phyloP scores from a whole-genome alignment of 306 rosid species.

The Glycyrrhiza uralensis region DNA sequence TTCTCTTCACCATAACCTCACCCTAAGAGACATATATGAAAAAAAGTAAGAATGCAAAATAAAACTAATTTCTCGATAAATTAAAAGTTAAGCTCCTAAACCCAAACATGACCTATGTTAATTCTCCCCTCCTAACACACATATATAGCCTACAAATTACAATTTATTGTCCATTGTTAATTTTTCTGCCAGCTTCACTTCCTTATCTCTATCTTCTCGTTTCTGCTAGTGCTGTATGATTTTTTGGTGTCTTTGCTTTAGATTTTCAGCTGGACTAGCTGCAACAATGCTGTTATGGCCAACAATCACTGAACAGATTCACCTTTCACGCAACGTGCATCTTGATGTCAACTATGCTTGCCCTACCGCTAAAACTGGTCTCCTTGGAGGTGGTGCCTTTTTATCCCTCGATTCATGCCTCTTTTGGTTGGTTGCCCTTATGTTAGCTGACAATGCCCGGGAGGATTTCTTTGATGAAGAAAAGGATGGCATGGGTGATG shows the following conservation, averaged over 20 bases:
- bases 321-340: conserved; percentile 20
- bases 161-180: not conserved
- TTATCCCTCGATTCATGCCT: conserved; percentile 82
- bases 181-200: not conserved
- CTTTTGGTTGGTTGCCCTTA: conserved; percentile 85
- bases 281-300: conserved; percentile 35
- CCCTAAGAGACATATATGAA: too few relatives aligned
- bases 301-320: conserved; percentile 35
- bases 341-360: conserved; percentile 21
- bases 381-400: conserved; percentile 90
- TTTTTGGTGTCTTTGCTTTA: conserved; percentile 9
- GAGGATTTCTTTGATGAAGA: conserved; percentile 80
- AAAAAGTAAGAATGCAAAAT: too few relatives aligned
- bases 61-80: too few relatives aligned
- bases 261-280: conserved; percentile 60
- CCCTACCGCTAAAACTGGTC: conserved; percentile 59
- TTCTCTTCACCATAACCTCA: too few relatives aligned
- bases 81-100: too few relatives aligned
- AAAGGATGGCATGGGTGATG: conserved; percentile 23
- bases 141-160: not conserved
- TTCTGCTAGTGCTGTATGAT: not conserved
- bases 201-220: not conserved
- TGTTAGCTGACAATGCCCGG: conserved; percentile 82
- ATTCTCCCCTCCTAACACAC: not conserved
- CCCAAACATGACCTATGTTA: too few relatives aligned